Evolutionary conservation across 208 protist genomes (phyloP).

Genomic region (Trypanosoma avium): DNA sequence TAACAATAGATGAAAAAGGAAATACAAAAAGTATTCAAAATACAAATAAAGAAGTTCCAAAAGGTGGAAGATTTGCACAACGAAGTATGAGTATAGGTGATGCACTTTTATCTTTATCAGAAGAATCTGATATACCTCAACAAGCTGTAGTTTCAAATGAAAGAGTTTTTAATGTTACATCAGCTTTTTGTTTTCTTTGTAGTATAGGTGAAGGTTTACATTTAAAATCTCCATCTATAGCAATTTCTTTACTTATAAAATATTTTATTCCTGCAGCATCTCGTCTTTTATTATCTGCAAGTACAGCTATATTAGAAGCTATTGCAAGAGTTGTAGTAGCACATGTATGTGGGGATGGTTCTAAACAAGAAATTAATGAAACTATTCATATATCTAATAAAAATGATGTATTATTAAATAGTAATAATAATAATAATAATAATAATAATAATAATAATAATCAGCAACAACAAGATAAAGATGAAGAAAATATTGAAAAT

Average conservation of each 20-base stretch:
- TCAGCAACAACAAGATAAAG: background rate
- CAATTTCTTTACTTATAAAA: constrained; percentile 34
- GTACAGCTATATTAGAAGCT: constrained; percentile 58
- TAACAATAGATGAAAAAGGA: background rate
- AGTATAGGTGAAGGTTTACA: constrained; percentile 34
- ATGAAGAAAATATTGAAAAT: background rate
- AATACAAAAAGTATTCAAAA: too few relatives aligned
- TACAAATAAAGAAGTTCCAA: background rate
- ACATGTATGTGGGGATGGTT: constrained; percentile 24
- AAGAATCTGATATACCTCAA: constrained; percentile 17
- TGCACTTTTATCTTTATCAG: constrained; percentile 18
- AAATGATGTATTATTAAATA: background rate
- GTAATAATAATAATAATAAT: background rate
- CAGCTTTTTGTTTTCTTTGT: constrained; percentile 49
- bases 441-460: background rate
- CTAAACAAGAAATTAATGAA: background rate
- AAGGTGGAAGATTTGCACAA: background rate
- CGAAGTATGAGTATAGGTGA: constrained; percentile 29
- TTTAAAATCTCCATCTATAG: constrained; percentile 10
- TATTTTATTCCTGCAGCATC: constrained; percentile 50
- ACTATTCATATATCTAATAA: background rate
- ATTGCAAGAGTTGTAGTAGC: constrained; percentile 50
- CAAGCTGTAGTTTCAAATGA: constrained; percentile 38
- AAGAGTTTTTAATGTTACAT: constrained; percentile 42
- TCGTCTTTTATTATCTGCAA: constrained; percentile 46